Evolutionary conservation across 495 filamentous ascomycete species (phyloP).

Genomic region (Annulohypoxylon bovei): DNA sequence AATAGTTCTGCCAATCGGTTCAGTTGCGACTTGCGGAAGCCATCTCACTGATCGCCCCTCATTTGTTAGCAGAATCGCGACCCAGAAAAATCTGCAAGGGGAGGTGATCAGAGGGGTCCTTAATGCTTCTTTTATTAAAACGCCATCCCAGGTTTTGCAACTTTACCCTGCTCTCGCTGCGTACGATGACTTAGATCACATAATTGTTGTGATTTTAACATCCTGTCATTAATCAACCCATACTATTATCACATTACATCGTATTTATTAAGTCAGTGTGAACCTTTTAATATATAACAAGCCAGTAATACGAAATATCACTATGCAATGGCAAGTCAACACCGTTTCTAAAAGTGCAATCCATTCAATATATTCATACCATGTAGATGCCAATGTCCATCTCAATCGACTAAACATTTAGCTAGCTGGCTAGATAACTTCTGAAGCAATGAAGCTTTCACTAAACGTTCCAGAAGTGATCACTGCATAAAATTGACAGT

Average conservation of each 20-base stretch:
- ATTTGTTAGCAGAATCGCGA: background rate
- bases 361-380: background rate
- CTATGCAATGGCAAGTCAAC: constrained; percentile 11
- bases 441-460: constrained; percentile 11
- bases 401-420: background rate
- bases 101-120: constrained; percentile 16
- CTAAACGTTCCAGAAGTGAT: constrained; percentile 26
- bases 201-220: constrained; percentile 2
- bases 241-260: background rate
- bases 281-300: no score
- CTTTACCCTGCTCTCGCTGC: constrained; percentile 15
- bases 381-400: background rate
- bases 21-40: constrained; percentile 27
- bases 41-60: constrained; percentile 11
- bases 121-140: constrained; percentile 38
- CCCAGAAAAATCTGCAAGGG: constrained; percentile 22
- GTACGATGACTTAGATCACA: constrained; percentile 14
- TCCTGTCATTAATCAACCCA: constrained; percentile 4
- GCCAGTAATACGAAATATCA: background rate
- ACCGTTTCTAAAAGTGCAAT: background rate
- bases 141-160: constrained; percentile 23
- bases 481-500: constrained; percentile 34
- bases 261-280: background rate
- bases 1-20: constrained; percentile 36
- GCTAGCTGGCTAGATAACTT: background rate